Evolutionary conservation across 768 basidiomycete genomes (phyloP), one percentile per base, ranked within the genome.

Genomic region (Termitomyces eurrhizus): DNA sequence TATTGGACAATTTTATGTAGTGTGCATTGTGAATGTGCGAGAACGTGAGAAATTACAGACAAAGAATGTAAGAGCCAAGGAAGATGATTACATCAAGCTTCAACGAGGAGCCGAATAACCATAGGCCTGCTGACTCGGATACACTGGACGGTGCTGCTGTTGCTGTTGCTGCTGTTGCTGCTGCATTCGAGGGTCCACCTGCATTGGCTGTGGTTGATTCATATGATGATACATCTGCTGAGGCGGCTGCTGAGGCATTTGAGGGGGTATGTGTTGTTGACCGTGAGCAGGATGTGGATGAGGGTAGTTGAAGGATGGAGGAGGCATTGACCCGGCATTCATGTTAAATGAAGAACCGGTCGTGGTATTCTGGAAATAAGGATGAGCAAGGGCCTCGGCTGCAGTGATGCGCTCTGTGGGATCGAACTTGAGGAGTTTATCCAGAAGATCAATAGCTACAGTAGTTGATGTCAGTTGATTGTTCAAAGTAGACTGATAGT

Each of bases 381-480:
- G 92, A 67, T 99, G 97, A 8, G 83, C 85, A 58, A 98, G 83
- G 0, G 96, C 95, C 49, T 98, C 92, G 11, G 88, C 87, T 29
- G 96, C 96, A 13, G 93, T 91, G 50, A 95, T 86, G 57, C 97
- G 89, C 67, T 93, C 90, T 33, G 88, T 81, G 2, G 97, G 97
- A 69, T 98, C 97, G 69, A 98, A 99, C 69, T 98, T 95, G 51
- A 99, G 84, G 48, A 98, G 85, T 52, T 89, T 87, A 73, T 98
- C 97, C 48, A 99, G 87, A 2, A 98, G 83, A 73, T 98, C 94
- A 70, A 98, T 84, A 26, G 96, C 96, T 84, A 80, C 35, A 61
- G 32, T 52, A 53, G 14, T 39, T 7, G 6, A 52, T 24, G 26
- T 56, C 46, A 56, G 62, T n/a, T 37, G n/a, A 18, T 24, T 26